phyloP scores from a whole-genome alignment of 129 eudicot genomes.

The Flaveria linearis region DNA sequence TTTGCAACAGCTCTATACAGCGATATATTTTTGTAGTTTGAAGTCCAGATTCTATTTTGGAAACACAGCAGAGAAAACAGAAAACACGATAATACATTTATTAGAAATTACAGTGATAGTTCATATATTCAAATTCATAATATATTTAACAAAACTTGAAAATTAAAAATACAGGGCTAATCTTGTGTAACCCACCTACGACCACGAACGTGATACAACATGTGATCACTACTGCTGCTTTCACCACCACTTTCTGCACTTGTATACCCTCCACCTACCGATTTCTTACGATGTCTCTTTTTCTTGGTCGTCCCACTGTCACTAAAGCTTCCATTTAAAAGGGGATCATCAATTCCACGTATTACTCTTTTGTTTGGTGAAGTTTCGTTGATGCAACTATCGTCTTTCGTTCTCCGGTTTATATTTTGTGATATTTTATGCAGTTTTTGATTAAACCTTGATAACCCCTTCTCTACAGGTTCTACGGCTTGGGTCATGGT shows the following conservation, averaged over 20 bases:
- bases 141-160: not conserved
- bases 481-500: conserved; percentile 87
- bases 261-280: conserved; percentile 55
- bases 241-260: conserved; percentile 98
- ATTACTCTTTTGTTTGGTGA: conserved; percentile 51
- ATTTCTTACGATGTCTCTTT: conserved; percentile 66
- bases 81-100: not conserved
- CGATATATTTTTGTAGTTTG: too few relatives aligned
- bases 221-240: conserved; percentile 63
- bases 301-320: conserved; percentile 70
- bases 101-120: not conserved
- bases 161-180: conserved; percentile 6
- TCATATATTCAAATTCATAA: conserved; percentile 3
- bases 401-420: conserved; percentile 75
- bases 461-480: conserved; percentile 89
- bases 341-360: conserved; percentile 96
- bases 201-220: conserved; percentile 63
- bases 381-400: conserved; percentile 53
- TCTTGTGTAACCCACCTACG: conserved; percentile 89
- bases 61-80: not conserved
- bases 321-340: conserved; percentile 80
- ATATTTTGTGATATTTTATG: conserved; percentile 89
- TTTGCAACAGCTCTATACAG: too few relatives aligned
- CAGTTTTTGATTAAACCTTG: conserved; percentile 66
- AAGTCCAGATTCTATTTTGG: not conserved